Base-by-base conservation (phyloP, 768 basidiomycete species). In the Mycena albidolilacea region DNA sequence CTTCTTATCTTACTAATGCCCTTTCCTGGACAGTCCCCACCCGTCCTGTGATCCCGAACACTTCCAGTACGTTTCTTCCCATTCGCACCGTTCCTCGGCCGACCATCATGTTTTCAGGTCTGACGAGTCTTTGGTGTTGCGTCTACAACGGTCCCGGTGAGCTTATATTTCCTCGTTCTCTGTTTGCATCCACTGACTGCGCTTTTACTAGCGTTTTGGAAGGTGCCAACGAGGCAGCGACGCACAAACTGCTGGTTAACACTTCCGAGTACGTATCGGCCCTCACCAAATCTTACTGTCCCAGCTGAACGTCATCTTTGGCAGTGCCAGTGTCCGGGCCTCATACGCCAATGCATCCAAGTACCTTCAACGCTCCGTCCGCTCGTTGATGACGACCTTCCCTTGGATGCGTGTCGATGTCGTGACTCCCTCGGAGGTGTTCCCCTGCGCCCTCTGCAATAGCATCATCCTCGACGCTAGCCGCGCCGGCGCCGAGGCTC, bases 401-500 rank as follows among this genome's bases (percentile, higher is more conserved):
- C 66, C 71, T 37, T 15, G n/a, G n/a, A 30, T 67, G 21, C 44
- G 48, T 43, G 43, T 46, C 54, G 71, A 72, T 44, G 5, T 43
- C 54, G 21, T 67, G 19, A 72, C 71, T 0, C 71, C 71, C 30
- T 6, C 30, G 19, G 59, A 55, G 23, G 30, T 1, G 60, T 60
- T 37, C 43, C n/a, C 37, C 2, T 71, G 70, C 60, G 14, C 21
- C 39, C 55, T 67, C 50, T 71, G 70, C 54, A 19, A 19, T 14
- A 12, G 12, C 14, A 0, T 17, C 43, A n/a, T 63, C 43, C 17
- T 12, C 11, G 9, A 35, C 54, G 21, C 35, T 11, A 43, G 52
- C 37, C 9, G 17, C 15, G 55, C 4, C 46, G 30, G 30, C 30
- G n/a, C 55, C 44, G 38, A 48, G n/a, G 3, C 1, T 8, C 71